Base-by-base conservation (phyloP, 2,329 filamentous ascomycete species). In the Madurella mycetomatis region DNA sequence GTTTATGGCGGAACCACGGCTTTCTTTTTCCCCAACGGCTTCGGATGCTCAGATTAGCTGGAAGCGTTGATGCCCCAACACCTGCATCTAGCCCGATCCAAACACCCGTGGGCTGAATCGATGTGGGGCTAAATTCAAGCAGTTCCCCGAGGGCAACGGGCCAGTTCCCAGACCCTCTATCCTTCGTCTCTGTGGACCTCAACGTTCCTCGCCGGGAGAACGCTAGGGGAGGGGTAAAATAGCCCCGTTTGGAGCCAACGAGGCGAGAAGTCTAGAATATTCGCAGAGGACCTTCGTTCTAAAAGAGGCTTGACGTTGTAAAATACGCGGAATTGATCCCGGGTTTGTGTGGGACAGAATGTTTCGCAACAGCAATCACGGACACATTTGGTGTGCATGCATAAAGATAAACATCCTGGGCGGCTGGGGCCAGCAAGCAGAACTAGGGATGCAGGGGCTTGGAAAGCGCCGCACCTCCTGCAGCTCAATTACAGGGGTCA, bases 401-500 rank as follows among this genome's bases (percentile, higher is more conserved):
- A 55, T 53, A 25, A 25, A 25, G 25, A 25, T 19, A 41, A 51
- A 57, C 16, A 44, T 15, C 49, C 32, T 17, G 37, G 37, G 19
- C 25, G 9, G 18, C 51, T 37, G 42, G 50, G 49, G 54, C 39
- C 46, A 56, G 53, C 46, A 19, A 30, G 18, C 41, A 41, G 42
- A 41, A 49, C 54, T 52, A 58, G 49, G 47, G 41, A 62, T 37
- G 60, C 60, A 62, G 60, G 60, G 60, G 60, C 51, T 50, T 37
- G 34, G 31, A 49, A 51, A 49, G 47, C 60, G 52, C 58, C 51
- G 55, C 59, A 54, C 54, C 48, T 59, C 51, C 56, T 60, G 57
- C 58, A 60, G 55, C 56, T 57, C 54, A 47, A 49, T 54, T 51
- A 49, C 61, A 59, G 49, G 61, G 61, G 60, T 61, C 49, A 54